Conservation (phyloP, 179 eudicot genomes). For the Sideroxylon spinosum region DNA sequence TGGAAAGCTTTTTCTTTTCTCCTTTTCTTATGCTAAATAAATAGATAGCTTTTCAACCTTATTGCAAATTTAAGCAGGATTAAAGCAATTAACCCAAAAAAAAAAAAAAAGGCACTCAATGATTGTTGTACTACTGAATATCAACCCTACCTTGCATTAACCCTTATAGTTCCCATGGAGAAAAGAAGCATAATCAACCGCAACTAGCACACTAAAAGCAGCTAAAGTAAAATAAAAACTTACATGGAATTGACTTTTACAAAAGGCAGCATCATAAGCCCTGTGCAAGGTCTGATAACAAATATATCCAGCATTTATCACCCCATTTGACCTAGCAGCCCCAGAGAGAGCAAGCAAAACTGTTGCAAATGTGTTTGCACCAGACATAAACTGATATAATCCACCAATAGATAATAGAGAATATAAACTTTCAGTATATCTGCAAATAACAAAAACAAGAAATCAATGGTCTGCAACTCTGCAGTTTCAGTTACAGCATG, state of each 20-base stretch:
- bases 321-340: conserved; percentile 81
- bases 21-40: background rate
- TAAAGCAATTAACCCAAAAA: background rate
- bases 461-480: background rate
- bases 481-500: background rate
- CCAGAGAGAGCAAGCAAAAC: conserved; percentile 75
- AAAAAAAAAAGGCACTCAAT: background rate
- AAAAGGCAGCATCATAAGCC: conserved; percentile 50
- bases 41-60: background rate
- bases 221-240: conserved; percentile 20
- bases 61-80: background rate
- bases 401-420: conserved; percentile 82
- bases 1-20: background rate
- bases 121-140: background rate
- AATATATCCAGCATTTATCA: conserved; percentile 81
- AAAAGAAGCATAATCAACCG: background rate
- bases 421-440: conserved; percentile 89
- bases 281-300: conserved; percentile 68
- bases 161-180: background rate
- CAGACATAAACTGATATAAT: conserved; percentile 50
- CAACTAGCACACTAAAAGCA: background rate
- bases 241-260: conserved; percentile 45
- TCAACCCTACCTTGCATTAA: background rate
- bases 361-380: conserved; percentile 42
- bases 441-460: conserved; percentile 28